phyloP scores from a whole-genome alignment of 2,329 filamentous ascomycete species.

The Colletotrichum sp. region DNA sequence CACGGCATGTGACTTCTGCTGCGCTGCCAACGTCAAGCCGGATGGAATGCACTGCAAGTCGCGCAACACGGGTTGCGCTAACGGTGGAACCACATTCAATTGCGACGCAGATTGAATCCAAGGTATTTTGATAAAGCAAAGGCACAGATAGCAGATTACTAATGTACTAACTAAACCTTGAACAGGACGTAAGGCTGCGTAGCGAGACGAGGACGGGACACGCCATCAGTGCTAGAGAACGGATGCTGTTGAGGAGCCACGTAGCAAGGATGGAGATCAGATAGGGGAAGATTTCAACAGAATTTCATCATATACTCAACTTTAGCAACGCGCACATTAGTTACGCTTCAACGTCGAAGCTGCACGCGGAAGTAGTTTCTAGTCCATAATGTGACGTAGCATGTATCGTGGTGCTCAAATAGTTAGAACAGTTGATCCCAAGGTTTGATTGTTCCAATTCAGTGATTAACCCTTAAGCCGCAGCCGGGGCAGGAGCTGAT shows the following conservation, averaged over 20 bases:
- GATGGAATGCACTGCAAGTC: not conserved
- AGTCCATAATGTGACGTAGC: too few species aligned
- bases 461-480: too few species aligned
- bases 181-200: fast-evolving
- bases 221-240: fast-evolving
- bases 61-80: not conserved
- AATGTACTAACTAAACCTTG: fast-evolving
- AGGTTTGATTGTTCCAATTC: too few species aligned
- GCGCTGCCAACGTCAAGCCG: constrained; percentile 3
- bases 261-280: fast-evolving
- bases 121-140: too few species aligned
- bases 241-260: not conserved
- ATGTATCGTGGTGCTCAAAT: too few species aligned
- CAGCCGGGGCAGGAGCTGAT: too few species aligned
- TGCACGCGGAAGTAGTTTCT: not conserved
- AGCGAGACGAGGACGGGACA: fast-evolving
- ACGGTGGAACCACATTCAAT: not conserved
- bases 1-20: constrained; percentile 6
- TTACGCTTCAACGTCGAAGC: fast-evolving
- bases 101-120: not conserved
- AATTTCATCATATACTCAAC: not conserved
- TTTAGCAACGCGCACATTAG: not conserved
- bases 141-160: fast-evolving
- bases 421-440: too few species aligned
- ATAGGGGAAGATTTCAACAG: not conserved